Evolutionary conservation across 208 protist species (phyloP).

Genomic region (Trypanosoma caninum): DNA sequence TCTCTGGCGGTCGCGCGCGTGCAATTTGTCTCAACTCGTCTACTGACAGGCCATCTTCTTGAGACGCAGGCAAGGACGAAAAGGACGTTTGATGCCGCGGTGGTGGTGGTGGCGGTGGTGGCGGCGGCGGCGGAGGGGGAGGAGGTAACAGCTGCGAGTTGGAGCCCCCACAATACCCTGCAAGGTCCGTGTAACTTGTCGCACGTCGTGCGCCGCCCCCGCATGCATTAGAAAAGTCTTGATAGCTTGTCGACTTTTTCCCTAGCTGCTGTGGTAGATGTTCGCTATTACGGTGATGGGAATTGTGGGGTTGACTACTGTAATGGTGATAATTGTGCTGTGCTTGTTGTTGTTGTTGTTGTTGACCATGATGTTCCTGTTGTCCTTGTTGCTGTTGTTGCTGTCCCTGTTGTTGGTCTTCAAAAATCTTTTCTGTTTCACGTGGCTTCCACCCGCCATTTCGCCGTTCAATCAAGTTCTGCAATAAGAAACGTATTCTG

Average conservation of each 20-base stretch:
- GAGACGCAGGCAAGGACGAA: too few species aligned
- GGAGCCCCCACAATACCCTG: constrained; percentile 16
- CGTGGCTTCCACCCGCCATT: constrained; percentile 64
- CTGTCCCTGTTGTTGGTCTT: constrained; percentile 21
- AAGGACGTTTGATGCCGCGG: constrained; percentile 1
- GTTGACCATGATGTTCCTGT: constrained; percentile 14
- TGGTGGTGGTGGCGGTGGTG: not conserved
- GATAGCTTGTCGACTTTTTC: constrained; percentile 13
- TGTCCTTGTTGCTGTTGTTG: constrained; percentile 8
- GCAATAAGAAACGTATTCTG: constrained; percentile 81
- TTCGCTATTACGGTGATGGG: constrained; percentile 10
- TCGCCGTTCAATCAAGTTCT: constrained; percentile 78
- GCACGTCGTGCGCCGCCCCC: constrained; percentile 27
- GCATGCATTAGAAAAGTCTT: constrained; percentile 16
- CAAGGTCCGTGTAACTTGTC: constrained; percentile 45
- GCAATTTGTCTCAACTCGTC: constrained; percentile 68
- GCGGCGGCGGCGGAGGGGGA: constrained; percentile 14
- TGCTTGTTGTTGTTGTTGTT: constrained; percentile 17
- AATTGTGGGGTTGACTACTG: constrained; percentile 18
- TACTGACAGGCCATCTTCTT: constrained; percentile 24
- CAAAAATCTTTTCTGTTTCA: constrained; percentile 28
- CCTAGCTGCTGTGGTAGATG: constrained; percentile 5
- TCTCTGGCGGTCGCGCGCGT: constrained; percentile 64
- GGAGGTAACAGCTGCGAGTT: constrained; percentile 11
- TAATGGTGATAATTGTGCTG: constrained; percentile 6